A percentile compares a stretch with the other conserved stretches of the same genome.
These are phyloP conservation scores for Spathaspora gorwiae DNA, from an alignment of 805 yeast genomes.

Conservation along the genomic window DNA sequence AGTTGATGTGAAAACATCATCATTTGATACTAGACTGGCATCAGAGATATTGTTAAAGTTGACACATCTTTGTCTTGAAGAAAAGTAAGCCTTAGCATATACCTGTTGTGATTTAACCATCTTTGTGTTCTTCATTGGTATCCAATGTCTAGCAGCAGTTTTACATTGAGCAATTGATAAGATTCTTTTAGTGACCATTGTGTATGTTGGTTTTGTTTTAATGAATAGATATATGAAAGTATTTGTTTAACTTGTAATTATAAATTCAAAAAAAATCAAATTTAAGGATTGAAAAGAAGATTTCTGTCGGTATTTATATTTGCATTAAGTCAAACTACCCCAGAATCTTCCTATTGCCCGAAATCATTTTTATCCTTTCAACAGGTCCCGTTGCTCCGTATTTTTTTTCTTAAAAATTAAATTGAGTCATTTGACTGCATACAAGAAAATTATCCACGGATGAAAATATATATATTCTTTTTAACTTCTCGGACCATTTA, in stretches of 20 bases:
- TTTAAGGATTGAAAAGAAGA: too few species aligned
- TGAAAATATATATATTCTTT: too few species aligned
- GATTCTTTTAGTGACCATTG: slow-evolving; percentile 25
- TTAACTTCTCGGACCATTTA: too few species aligned
- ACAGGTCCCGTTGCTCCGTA: not conserved
- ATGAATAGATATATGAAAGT: too few species aligned
- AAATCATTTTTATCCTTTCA: not conserved
- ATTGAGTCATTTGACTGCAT: not conserved
- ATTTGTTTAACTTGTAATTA: too few species aligned
- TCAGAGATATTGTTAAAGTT: slow-evolving; percentile 31
- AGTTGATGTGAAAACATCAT: slow-evolving; percentile 14
- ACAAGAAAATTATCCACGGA: not conserved
- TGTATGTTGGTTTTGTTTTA: not conserved
- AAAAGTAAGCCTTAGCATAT: slow-evolving; percentile 15
- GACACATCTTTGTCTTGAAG: slow-evolving; percentile 32
- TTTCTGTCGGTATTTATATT: too few species aligned
- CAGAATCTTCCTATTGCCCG: not conserved
- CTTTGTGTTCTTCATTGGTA: slow-evolving; percentile 16
- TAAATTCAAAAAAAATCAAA: too few species aligned
- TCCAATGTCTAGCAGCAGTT: slow-evolving; percentile 43
- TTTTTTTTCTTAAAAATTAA: not conserved
- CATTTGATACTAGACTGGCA: slow-evolving; percentile 30
- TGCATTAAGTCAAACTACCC: too few species aligned
- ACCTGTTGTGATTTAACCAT: not conserved
- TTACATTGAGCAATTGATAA: slow-evolving; percentile 31